Conservation (phyloP, 805 yeast species). For the Metschnikowia henanensis region DNA sequence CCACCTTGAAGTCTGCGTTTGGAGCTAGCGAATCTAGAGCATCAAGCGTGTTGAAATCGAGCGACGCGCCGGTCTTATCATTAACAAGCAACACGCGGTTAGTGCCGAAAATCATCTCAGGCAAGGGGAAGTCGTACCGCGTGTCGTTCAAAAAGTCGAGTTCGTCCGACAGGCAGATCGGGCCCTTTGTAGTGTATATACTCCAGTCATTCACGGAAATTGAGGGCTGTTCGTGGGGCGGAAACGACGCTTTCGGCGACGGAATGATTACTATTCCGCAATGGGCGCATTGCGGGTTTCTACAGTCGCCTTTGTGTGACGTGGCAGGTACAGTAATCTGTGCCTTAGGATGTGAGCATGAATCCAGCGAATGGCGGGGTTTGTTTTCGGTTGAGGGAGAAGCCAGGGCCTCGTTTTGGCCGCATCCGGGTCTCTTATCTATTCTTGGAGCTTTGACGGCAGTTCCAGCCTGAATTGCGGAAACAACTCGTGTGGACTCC, state of each 20-base stretch:
- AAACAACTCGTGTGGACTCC: too few relatives aligned
- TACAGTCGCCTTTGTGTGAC: conserved; percentile 36
- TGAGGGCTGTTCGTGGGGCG: conserved; percentile 66
- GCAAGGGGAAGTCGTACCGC: conserved; percentile 74
- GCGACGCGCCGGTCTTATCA: conserved; percentile 38
- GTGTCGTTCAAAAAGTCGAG: conserved; percentile 63
- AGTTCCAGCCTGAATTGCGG: too few relatives aligned
- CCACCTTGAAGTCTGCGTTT: conserved; percentile 51
- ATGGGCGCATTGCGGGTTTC: conserved; percentile 52
- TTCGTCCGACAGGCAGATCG: conserved; percentile 74
- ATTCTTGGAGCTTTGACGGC: too few relatives aligned
- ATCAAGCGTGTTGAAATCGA: conserved; percentile 74
- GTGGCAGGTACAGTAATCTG: conserved; percentile 43
- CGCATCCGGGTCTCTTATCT: too few relatives aligned
- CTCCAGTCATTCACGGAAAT: conserved; percentile 75
- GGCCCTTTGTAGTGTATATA: conserved; percentile 67
- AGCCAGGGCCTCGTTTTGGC: background rate
- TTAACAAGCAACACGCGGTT: conserved; percentile 57
- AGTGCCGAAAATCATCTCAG: conserved; percentile 97
- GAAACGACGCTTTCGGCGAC: conserved; percentile 65
- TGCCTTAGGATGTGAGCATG: background rate
- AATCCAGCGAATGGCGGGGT: background rate
- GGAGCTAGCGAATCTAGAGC: conserved; percentile 50
- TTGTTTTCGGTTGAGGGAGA: background rate
- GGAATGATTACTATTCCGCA: conserved; percentile 82